A percentile compares a stretch with the other conserved stretches of the same genome.
Conservation (phyloP, 1,284 basidiomycete species). For the Golubevia sp. region DNA sequence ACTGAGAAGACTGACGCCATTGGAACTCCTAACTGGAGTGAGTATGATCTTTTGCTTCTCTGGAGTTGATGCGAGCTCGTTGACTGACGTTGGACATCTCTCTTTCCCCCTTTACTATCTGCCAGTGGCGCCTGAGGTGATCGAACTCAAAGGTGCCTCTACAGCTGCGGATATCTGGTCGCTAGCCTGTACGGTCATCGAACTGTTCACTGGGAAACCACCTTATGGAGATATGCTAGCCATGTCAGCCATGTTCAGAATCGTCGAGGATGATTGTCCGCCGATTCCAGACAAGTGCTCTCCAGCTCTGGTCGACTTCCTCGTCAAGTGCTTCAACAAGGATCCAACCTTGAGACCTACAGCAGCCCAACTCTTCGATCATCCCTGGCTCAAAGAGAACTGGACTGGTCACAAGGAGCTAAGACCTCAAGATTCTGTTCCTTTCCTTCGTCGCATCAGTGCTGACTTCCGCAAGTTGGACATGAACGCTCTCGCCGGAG, state of each 20-base stretch:
- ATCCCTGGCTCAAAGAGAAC: constrained; percentile 82
- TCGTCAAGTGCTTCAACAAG: constrained; percentile 84
- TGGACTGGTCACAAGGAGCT: constrained; percentile 78
- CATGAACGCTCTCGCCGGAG: constrained; percentile 9
- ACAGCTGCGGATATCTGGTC: constrained; percentile 80
- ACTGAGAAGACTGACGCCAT: constrained; percentile 70
- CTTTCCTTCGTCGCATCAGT: constrained; percentile 87
- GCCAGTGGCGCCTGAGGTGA: constrained; percentile 85
- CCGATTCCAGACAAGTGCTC: constrained; percentile 81
- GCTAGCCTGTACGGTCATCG: constrained; percentile 87
- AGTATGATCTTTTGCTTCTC: constrained; percentile 22
- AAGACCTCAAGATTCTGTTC: constrained; percentile 87
- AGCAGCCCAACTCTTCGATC: constrained; percentile 82
- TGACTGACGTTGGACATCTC: background rate
- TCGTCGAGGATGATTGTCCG: constrained; percentile 87
- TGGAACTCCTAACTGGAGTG: constrained; percentile 93
- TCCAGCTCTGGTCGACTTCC: constrained; percentile 74
- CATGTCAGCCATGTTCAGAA: constrained; percentile 76
- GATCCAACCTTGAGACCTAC: constrained; percentile 78
- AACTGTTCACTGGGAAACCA: constrained; percentile 85
- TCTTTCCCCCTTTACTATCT: background rate
- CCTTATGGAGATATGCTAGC: constrained; percentile 76
- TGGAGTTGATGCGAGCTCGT: background rate
- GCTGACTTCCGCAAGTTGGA: constrained; percentile 73
- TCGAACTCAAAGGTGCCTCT: constrained; percentile 71